Base-by-base conservation (phyloP, 2,329 filamentous ascomycete species). In the Ophiosphaerella herpotricha region DNA sequence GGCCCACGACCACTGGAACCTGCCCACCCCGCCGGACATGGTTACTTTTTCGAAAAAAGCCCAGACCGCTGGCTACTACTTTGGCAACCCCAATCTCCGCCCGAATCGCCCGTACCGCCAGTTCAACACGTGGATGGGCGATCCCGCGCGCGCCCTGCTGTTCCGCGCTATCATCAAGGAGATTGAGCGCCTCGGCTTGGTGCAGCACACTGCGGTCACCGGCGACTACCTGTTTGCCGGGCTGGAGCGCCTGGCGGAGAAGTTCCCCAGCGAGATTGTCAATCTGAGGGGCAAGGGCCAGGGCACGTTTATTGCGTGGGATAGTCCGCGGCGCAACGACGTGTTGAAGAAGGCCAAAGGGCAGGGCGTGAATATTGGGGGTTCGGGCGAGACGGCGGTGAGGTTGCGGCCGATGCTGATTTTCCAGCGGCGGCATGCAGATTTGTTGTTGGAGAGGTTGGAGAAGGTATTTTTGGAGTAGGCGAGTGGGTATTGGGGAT, bases 51-150 rank as follows among this genome's bases (percentile, higher is more conserved):
- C 85, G 69, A 96, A 96, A 82, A 96, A 96, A 82, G 92, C 91
- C 3, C 91, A 96, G 78, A 90, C 91, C 2, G 91, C 92, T 6
- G 91, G 91, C 31, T 96, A 93, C 82, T 96, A 94, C 82, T 96
- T 86, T 71, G 88, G 88, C 54, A 87, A 94, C 80, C 82, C 85
- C 8, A 85, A 84, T 36, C 82, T 96, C 61, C 82, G 89, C 11
- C 91, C 91, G 55, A 96, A 96, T 80, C 92, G 92, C 82, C 89
- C 92, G 5, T 96, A 96, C 81, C 87, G 91, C 55, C 91, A 96
- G 77, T 96, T 96, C 82, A 96, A 96, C 82, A 96, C 91, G 41
- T 96, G 91, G 91, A 95, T 96, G 88, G 91, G 91, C 66, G 91
- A 96, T 77, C 91, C 91, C 13, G 87, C 88, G 12, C 86, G 90